Evolutionary conservation across 805 yeast genomes (phyloP), one percentile per base, ranked within the genome.

Genomic region (Monosporozyma servazzii): DNA sequence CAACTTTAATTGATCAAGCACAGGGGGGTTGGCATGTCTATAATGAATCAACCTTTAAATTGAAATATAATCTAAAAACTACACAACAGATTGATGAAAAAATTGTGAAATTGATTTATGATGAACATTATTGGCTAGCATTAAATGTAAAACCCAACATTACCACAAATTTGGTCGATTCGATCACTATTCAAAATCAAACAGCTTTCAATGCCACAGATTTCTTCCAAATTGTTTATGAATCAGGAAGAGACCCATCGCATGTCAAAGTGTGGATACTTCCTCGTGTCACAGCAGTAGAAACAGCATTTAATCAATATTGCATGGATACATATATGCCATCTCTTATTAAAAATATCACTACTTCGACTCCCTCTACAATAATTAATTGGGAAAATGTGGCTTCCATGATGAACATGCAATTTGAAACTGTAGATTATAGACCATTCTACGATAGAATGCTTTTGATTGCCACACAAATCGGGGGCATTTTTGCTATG

Each of bases 401-500:
- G 3, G 49, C 58, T 5, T 43, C 52, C 6, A 17, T 58, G 57
- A 21, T 73, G 74, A 17, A 65, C 75, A 18, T 53, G 51, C 45
- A 53, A 1, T 69, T 77, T 51, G 36, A 55, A 0, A 63, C 55
- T 42, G 42, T 61, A 3, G 88, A 85, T 59, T 65, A 71, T 49
- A 69, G 72, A n/a, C 85, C 86, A 2, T 71, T 69, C 48, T 64
- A 65, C 0, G 70, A 79, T 58, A 71, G 78, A 3, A 79, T 78
- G 4, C 61, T 82, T 15, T 56, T 76, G 36, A 88, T 88, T 0
- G 87, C 89, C 5, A 66, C 80, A 2, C 91, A 86, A 65, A 81
- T 86, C 52, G 95, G 95, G 51, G 73, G 84, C 53, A 82, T 87
- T 63, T 86, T 79, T 62, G 71, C 82, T 61, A 75, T 86, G 56